phyloP scores from a whole-genome alignment of 768 basidiomycete genomes.

The Suillus plorans region DNA sequence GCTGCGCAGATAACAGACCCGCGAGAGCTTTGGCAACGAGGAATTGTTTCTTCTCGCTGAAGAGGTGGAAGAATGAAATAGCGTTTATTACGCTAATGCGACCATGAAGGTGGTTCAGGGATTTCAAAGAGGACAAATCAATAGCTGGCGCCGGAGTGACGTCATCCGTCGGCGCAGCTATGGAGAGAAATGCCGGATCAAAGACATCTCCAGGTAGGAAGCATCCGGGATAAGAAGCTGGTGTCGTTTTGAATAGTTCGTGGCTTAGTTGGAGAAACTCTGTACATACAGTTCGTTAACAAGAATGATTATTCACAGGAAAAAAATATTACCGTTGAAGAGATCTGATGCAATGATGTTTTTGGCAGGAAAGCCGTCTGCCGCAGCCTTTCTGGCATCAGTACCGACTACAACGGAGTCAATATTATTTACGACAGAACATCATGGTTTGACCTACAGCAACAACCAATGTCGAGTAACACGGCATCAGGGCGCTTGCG shows the following conservation, averaged over 20 bases:
- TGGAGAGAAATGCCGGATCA: background rate
- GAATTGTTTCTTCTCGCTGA: background rate
- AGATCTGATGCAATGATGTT: too few relatives aligned
- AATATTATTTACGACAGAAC: too few relatives aligned
- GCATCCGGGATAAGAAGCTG: background rate
- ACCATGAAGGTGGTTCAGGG: background rate
- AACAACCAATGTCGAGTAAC: too few relatives aligned
- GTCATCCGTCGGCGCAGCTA: background rate
- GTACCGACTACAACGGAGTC: too few relatives aligned
- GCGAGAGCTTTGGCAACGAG: background rate
- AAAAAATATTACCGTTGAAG: background rate
- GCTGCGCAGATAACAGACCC: background rate
- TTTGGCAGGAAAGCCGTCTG: too few relatives aligned
- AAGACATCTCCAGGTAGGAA: background rate
- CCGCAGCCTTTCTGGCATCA: too few relatives aligned
- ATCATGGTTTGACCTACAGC: too few relatives aligned
- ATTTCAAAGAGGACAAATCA: background rate
- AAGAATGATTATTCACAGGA: background rate
- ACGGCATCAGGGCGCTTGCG: too few relatives aligned
- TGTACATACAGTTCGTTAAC: background rate
- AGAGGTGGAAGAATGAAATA: background rate
- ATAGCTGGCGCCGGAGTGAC: background rate
- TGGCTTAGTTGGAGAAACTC: background rate
- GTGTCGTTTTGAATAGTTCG: background rate
- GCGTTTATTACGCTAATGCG: background rate